A percentile compares a stretch with the other conserved stretches of the same genome.
phyloP scores from a whole-genome alignment of 192 early-diverging fungal genomes.

The Geranomyces variabilis region DNA sequence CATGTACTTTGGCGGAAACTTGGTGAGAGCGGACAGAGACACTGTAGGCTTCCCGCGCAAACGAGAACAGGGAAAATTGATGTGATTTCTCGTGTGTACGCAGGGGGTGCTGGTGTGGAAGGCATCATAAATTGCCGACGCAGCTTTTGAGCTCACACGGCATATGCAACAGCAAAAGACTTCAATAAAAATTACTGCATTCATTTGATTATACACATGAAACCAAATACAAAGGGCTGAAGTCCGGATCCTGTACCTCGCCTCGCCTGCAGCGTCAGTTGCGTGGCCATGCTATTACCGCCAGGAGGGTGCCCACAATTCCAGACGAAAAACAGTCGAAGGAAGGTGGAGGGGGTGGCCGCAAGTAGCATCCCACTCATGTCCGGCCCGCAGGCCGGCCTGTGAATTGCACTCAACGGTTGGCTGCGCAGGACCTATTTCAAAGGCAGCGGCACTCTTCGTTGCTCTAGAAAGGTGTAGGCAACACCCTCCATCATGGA shows the following conservation, averaged over 20 bases:
- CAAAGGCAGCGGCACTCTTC: conserved; percentile 3
- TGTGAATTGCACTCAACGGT: conserved; percentile 42
- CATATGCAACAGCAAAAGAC: too few species aligned
- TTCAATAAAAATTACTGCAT: too few species aligned
- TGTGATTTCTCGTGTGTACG: conserved; percentile 12
- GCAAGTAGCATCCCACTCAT: conserved; percentile 39
- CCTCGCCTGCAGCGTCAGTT: too few species aligned
- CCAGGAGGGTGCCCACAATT: too few species aligned
- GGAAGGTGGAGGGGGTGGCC: conserved; percentile 4
- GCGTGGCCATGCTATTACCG: too few species aligned
- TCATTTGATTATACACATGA: too few species aligned
- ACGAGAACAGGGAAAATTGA: too few species aligned
- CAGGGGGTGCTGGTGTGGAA: conserved; percentile 56
- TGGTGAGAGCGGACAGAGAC: conserved; percentile 38
- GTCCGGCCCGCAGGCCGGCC: conserved; percentile 29
- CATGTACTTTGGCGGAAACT: conserved; percentile 64
- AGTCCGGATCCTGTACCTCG: too few species aligned
- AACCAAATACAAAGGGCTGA: too few species aligned
- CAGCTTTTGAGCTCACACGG: too few species aligned
- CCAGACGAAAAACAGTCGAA: too few species aligned
- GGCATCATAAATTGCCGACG: conserved; percentile 52
- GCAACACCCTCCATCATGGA: conserved; percentile 19
- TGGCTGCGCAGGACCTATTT: conserved; percentile 31
- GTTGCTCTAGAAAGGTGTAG: neutral
- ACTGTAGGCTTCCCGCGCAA: neutral